Evolutionary conservation across 2,329 filamentous ascomycete genomes (phyloP).

Genomic region (Drechslerella dactyloides): DNA sequence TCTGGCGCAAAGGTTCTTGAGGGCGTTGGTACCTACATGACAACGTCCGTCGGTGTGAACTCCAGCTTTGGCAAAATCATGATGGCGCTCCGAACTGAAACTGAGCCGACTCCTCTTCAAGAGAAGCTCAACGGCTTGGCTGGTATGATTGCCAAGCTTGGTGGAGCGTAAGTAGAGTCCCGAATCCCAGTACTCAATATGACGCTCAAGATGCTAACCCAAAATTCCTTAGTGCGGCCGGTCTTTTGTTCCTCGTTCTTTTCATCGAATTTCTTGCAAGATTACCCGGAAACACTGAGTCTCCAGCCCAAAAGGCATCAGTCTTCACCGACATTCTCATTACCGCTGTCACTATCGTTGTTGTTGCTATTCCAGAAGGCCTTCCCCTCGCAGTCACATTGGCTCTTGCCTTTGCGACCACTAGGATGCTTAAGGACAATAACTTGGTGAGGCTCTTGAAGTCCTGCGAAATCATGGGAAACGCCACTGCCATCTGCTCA

Average conservation of each 20-base stretch:
- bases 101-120: conserved; percentile 77
- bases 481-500: conserved; percentile 73
- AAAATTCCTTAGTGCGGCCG: conserved; percentile 67
- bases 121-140: conserved; percentile 77
- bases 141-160: conserved; percentile 77
- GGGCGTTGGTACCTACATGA: conserved; percentile 75
- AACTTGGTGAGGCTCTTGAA: conserved; percentile 78
- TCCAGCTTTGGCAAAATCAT: conserved; percentile 78
- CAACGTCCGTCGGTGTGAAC: conserved; percentile 74
- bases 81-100: conserved; percentile 74
- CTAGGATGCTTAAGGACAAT: conserved; percentile 77
- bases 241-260: conserved; percentile 81
- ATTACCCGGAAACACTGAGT: conserved; percentile 64
- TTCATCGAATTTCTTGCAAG: conserved; percentile 82
- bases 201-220: conserved; percentile 32
- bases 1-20: conserved; percentile 81
- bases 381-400: conserved; percentile 78
- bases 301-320: conserved; percentile 77
- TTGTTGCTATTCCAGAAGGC: conserved; percentile 79
- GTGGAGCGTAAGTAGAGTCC: conserved; percentile 64
- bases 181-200: neutral
- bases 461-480: conserved; percentile 82
- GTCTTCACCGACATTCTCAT: conserved; percentile 78
- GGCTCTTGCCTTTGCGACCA: conserved; percentile 77
- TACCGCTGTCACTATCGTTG: conserved; percentile 78